Conservation (phyloP, 1,139 yeast species). For the Kodamaea suecica region DNA sequence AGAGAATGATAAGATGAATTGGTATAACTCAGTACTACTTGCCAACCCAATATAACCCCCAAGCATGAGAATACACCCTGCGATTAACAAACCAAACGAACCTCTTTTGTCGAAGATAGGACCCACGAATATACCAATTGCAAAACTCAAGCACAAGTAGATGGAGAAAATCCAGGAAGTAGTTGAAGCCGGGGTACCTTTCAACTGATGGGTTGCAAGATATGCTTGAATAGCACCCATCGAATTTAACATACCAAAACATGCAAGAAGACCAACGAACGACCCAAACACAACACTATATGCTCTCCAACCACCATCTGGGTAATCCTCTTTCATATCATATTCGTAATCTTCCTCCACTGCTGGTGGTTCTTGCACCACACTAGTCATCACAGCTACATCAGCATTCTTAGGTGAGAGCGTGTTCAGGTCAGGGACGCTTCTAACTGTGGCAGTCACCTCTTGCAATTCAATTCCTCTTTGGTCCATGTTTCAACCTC, state of each 20-base stretch:
- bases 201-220: conserved; percentile 31
- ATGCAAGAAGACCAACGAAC: conserved; percentile 30
- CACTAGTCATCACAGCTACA: not conserved
- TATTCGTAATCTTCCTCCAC: conserved; percentile 1
- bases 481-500: not conserved
- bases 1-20: conserved; percentile 34
- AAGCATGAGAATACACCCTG: conserved; percentile 27
- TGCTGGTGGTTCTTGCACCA: not conserved
- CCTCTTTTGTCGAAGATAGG: conserved; percentile 38
- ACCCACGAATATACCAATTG: conserved; percentile 33
- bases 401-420: not conserved
- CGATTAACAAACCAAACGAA: conserved; percentile 23
- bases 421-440: not conserved
- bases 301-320: conserved; percentile 33
- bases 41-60: conserved; percentile 37
- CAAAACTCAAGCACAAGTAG: conserved; percentile 30
- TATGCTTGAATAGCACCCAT: conserved; percentile 39
- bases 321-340: conserved; percentile 11
- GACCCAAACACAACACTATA: conserved; percentile 34
- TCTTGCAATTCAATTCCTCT: conserved; percentile 1
- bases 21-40: conserved; percentile 27
- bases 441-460: conserved; percentile 1
- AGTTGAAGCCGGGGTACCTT: conserved; percentile 16
- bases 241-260: conserved; percentile 32
- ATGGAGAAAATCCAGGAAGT: conserved; percentile 40